Percentiles rank a stretch among this genome's conserved stretches.
phyloP scores from a whole-genome alignment of 1,284 basidiomycete genomes.

The Wallemia hederae region DNA sequence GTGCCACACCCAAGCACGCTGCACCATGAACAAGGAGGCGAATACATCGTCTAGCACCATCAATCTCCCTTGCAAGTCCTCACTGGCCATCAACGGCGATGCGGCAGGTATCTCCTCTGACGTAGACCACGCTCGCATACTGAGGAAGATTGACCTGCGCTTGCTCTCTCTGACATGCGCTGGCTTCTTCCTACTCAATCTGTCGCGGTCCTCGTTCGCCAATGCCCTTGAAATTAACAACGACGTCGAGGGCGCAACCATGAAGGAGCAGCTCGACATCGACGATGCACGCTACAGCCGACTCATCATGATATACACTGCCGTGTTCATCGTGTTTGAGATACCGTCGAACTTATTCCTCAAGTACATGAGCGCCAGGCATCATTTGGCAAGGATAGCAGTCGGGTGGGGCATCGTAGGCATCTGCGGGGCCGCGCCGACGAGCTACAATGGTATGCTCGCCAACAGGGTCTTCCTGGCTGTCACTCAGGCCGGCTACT shows the following conservation, averaged over 20 bases:
- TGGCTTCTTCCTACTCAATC: neutral
- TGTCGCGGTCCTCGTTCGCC: neutral
- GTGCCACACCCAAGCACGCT: too few species aligned
- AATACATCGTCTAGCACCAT: too few species aligned
- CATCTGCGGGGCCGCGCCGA: neutral
- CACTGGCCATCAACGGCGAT: too few species aligned
- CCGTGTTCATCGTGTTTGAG: neutral
- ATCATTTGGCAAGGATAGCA: neutral
- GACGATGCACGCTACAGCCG: neutral
- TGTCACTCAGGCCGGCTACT: neutral
- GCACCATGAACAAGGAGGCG: too few species aligned
- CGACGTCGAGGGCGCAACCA: neutral
- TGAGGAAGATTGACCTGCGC: too few species aligned
- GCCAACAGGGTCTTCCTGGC: neutral
- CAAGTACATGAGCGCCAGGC: neutral
- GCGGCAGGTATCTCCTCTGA: too few species aligned
- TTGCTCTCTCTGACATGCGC: too few species aligned
- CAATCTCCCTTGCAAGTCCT: too few species aligned
- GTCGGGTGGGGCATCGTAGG: neutral
- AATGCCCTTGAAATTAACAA: neutral
- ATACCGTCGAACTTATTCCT: neutral
- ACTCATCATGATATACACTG: neutral
- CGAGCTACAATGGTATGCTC: neutral
- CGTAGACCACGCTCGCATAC: too few species aligned
- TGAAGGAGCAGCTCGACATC: neutral